Evolutionary conservation across 495 filamentous ascomycete genomes (phyloP).

Genomic region (Neurospora sp.): DNA sequence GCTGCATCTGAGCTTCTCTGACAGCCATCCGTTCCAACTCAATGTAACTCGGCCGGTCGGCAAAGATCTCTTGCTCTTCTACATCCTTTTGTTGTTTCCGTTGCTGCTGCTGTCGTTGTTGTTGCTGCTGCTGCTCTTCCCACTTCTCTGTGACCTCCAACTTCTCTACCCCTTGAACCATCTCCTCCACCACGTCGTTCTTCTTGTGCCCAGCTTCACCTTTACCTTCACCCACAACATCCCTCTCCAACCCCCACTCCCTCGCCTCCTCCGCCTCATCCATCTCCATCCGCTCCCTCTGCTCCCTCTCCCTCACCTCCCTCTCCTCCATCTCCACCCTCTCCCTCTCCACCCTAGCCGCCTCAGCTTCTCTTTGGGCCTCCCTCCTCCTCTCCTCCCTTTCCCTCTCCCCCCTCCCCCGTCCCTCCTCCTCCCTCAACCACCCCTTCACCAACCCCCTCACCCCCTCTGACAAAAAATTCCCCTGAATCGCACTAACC

Average conservation of each 20-base stretch:
- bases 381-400: slow-evolving; percentile 8
- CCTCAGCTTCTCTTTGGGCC: background rate
- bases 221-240: background rate
- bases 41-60: slow-evolving; percentile 40
- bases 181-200: background rate
- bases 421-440: slow-evolving; percentile 51
- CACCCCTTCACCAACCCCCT: slow-evolving; percentile 66
- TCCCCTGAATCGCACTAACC: slow-evolving; percentile 85
- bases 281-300: background rate
- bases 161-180: background rate
- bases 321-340: background rate
- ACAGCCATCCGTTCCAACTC: slow-evolving; percentile 39
- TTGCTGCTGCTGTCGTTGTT: background rate
- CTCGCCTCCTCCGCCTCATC: background rate
- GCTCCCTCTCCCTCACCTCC: background rate
- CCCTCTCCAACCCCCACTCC: slow-evolving; percentile 9
- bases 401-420: background rate
- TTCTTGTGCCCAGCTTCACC: slow-evolving; percentile 2
- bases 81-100: background rate
- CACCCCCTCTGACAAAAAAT: slow-evolving; percentile 65
- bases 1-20: slow-evolving; percentile 7
- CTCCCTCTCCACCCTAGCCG: slow-evolving; percentile 15
- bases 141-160: background rate
- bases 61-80: slow-evolving; percentile 6
- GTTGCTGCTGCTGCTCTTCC: background rate